phyloP scores from a whole-genome alignment of 352 stramenopile species.

The Peronospora tabacina region DNA sequence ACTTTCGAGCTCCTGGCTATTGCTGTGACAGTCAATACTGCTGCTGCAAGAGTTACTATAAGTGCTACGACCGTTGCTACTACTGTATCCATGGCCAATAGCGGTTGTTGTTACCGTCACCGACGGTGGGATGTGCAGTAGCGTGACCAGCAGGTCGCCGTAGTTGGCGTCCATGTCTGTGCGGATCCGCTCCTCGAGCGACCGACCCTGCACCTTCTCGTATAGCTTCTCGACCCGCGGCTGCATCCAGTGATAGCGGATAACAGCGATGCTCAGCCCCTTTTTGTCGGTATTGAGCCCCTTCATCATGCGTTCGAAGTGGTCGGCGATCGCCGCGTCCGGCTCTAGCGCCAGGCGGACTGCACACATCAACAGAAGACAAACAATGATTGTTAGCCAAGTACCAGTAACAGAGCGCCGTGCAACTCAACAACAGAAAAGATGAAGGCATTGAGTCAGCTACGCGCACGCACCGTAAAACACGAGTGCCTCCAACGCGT shows the following conservation, averaged over 20 bases:
- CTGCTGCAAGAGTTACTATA: no score
- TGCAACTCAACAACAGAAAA: neutral
- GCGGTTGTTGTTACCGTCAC: neutral
- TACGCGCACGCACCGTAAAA: conserved; percentile 41
- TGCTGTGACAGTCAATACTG: conserved; percentile 5
- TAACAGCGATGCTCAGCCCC: conserved; percentile 39
- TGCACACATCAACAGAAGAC: conserved; percentile 13
- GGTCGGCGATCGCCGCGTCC: conserved; percentile 35
- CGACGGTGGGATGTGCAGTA: conserved; percentile 35
- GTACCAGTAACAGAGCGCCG: neutral
- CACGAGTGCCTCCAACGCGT: conserved; percentile 49
- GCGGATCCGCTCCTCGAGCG: conserved; percentile 45
- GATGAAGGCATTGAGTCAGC: neutral
- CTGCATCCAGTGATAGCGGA: conserved; percentile 51
- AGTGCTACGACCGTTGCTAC: conserved; percentile 1
- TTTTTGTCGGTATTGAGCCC: conserved; percentile 52
- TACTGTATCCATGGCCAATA: neutral
- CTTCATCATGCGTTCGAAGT: conserved; percentile 58
- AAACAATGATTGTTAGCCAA: conserved; percentile 3
- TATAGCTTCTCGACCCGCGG: conserved; percentile 33
- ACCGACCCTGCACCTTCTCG: conserved; percentile 35
- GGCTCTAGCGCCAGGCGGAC: conserved; percentile 50
- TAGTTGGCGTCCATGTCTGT: conserved; percentile 54
- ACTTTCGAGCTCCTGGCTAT: conserved; percentile 4
- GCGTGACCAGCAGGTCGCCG: conserved; percentile 37